Percentiles rank a stretch among this genome's conserved stretches.
Evolutionary conservation across 371 early-diverging fungal genomes (phyloP).

Genomic region (Capillidium heterosporum): DNA sequence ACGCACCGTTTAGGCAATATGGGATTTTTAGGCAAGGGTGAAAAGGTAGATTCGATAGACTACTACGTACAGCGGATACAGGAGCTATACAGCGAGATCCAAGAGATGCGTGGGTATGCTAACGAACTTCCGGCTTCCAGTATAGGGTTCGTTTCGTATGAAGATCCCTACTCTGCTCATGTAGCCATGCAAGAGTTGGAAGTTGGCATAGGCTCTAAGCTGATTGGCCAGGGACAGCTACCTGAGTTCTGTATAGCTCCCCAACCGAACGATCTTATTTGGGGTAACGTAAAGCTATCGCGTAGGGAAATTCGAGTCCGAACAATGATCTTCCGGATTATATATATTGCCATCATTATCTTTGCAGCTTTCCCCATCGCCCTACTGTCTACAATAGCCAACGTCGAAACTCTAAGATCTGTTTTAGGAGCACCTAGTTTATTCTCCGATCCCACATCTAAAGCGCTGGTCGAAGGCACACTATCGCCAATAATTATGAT

Average conservation of each 20-base stretch:
- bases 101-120: conserved; percentile 23
- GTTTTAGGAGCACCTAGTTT: not conserved
- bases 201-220: not conserved
- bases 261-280: conserved; percentile 7
- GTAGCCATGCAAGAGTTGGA: conserved; percentile 10
- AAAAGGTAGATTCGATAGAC: conserved; percentile 57
- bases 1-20: conserved; percentile 20
- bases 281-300: conserved; percentile 1
- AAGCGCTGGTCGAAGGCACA: not conserved
- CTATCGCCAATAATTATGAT: not conserved
- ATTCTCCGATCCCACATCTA: not conserved
- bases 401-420: not conserved
- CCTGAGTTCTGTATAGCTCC: conserved; percentile 8
- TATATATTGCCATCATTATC: not conserved
- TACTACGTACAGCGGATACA: conserved; percentile 47
- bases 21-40: conserved; percentile 18
- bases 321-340: not conserved
- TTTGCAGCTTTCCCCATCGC: not conserved
- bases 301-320: not conserved
- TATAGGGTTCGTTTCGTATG: conserved; percentile 58
- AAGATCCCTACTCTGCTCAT: conserved; percentile 38
- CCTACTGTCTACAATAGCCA: not conserved
- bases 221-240: not conserved
- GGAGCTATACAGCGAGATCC: conserved; percentile 42
- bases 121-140: conserved; percentile 26